phyloP scores from a whole-genome alignment of 345 rosid species.

The Salix exigua region DNA sequence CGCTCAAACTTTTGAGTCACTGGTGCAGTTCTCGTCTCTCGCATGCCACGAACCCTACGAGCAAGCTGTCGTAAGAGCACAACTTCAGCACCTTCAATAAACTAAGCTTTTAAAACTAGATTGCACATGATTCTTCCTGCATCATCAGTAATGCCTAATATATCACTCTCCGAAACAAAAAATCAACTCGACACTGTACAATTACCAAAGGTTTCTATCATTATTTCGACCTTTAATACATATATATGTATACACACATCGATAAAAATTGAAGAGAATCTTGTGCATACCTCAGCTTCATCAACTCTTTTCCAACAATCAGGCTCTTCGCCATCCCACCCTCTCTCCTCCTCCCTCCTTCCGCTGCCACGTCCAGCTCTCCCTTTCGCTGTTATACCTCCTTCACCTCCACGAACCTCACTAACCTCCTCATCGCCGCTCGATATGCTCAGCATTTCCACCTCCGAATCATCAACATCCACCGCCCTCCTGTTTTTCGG shows the following conservation, averaged over 20 bases:
- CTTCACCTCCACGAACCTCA: conserved; percentile 36
- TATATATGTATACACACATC: background rate
- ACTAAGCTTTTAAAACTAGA: background rate
- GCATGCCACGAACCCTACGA: conserved; percentile 91
- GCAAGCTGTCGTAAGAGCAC: conserved; percentile 59
- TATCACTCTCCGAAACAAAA: background rate
- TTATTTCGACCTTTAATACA: background rate
- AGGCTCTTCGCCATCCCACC: conserved; percentile 92
- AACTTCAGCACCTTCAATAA: background rate
- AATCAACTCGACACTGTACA: background rate
- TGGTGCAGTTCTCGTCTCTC: conserved; percentile 82
- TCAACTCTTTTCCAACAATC: conserved; percentile 91
- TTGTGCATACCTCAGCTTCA: conserved; percentile 64
- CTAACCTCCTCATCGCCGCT: conserved; percentile 85
- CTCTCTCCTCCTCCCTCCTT: conserved; percentile 55
- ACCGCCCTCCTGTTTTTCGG: conserved; percentile 29
- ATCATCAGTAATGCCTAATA: background rate
- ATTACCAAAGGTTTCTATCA: background rate
- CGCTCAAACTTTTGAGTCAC: conserved; percentile 66
- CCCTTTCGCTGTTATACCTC: conserved; percentile 27
- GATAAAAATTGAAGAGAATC: background rate
- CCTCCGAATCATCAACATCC: conserved; percentile 92
- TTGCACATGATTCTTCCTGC: background rate
- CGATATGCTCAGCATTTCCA: conserved; percentile 95
- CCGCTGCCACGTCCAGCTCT: conserved; percentile 27